A percentile compares a stretch with the other conserved stretches of the same genome.
These are phyloP conservation scores for Brassica napus DNA, from an alignment of 345 rosid species.

Conservation along the genomic window Da-Ae NC_063450.1:52577001-52577500, in stretches of 20 bases:
- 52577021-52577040: constrained; percentile 18
- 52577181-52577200: constrained; percentile 47
- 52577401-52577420: constrained; percentile 29
- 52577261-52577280: background rate
- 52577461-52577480: constrained; percentile 42
- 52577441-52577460: constrained; percentile 36
- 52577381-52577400: constrained; percentile 47
- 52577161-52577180: constrained; percentile 40
- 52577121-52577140: constrained; percentile 41
- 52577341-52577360: constrained; percentile 46
- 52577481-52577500: constrained; percentile 34
- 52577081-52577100: background rate
- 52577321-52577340: constrained; percentile 59
- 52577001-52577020: constrained; percentile 10
- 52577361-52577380: constrained; percentile 45
- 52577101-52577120: constrained; percentile 47
- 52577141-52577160: constrained; percentile 48
- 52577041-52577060: constrained; percentile 12
- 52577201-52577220: background rate
- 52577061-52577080: constrained; percentile 23
- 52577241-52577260: background rate
- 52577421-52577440: constrained; percentile 37
- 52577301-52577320: constrained; percentile 55
- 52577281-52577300: background rate
- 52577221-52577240: too few relatives aligned